These are phyloP conservation scores for Melastoma malabathricum DNA, from an alignment of 345 rosid species.

Conservation along the genomic window DNA sequence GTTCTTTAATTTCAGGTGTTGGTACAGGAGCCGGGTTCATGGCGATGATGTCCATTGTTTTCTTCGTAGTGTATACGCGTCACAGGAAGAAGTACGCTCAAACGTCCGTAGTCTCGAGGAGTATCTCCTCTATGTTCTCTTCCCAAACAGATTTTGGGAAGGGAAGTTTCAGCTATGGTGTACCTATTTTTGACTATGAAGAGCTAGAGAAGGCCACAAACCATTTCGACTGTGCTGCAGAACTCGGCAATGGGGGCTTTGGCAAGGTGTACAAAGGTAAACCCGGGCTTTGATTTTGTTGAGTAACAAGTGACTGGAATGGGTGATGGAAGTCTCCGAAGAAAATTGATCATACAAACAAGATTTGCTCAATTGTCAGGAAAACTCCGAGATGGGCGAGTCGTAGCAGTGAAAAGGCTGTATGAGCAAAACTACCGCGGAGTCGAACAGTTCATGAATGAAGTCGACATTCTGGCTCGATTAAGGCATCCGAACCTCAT, in stretches of 20 bases:
- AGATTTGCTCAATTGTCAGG: conserved; percentile 27
- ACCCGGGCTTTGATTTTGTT: background rate
- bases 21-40: too few species aligned
- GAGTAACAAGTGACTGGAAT: background rate
- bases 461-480: conserved; percentile 7
- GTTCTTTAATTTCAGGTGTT: background rate
- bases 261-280: conserved; percentile 79
- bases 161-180: conserved; percentile 25
- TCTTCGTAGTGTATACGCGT: background rate
- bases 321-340: background rate
- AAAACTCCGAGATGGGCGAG: conserved; percentile 61
- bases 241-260: conserved; percentile 91
- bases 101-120: conserved; percentile 21
- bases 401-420: conserved; percentile 74
- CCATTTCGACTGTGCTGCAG: conserved; percentile 46
- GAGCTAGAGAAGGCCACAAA: conserved; percentile 70
- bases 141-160: conserved; percentile 31
- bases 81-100: conserved; percentile 17
- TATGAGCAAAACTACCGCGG: conserved; percentile 39
- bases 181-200: conserved; percentile 39
- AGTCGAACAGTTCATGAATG: conserved; percentile 12
- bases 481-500: conserved; percentile 10
- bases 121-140: conserved; percentile 25
- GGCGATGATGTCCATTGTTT: background rate
- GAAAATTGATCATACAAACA: background rate